A percentile compares a stretch with the other conserved stretches of the same genome.
Evolutionary conservation across 805 yeast species (phyloP).

Genomic region (Tetrapisispora pingtungensis): DNA sequence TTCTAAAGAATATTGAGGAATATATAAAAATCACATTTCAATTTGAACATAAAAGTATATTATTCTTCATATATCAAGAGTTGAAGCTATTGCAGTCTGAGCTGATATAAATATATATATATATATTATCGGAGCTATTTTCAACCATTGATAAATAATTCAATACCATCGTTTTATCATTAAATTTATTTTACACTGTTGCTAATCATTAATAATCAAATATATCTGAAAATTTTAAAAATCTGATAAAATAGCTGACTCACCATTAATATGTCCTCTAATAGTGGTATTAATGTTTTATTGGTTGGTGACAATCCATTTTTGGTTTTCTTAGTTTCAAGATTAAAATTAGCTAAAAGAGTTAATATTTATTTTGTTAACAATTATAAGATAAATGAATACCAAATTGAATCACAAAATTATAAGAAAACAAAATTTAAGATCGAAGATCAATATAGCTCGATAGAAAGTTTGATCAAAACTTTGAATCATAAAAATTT

Average conservation of each 20-base stretch:
- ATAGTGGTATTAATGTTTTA: constrained; percentile 10
- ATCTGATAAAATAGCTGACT: background rate
- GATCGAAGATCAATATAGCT: constrained; percentile 19
- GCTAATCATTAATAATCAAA: too few species aligned
- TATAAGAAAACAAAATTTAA: constrained; percentile 13
- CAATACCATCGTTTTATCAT: too few species aligned
- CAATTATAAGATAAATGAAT: constrained; percentile 12
- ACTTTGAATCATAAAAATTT: background rate
- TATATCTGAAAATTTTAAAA: too few species aligned
- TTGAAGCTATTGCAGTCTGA: too few species aligned
- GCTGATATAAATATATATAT: too few species aligned
- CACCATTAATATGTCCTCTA: background rate
- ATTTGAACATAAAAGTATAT: too few species aligned
- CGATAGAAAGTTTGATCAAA: constrained; percentile 11
- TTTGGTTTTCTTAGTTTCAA: constrained; percentile 16
- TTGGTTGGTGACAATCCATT: constrained; percentile 19
- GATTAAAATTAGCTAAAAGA: constrained; percentile 15
- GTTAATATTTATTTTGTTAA: constrained; percentile 14
- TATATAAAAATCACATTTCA: too few species aligned
- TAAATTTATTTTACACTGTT: too few species aligned
- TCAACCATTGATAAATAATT: too few species aligned
- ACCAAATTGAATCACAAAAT: constrained; percentile 9
- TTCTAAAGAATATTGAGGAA: too few species aligned
- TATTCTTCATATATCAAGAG: too few species aligned
- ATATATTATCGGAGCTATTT: too few species aligned